Conservation (phyloP, 2,329 filamentous ascomycete species). For the Penicillium sp. region DNA sequence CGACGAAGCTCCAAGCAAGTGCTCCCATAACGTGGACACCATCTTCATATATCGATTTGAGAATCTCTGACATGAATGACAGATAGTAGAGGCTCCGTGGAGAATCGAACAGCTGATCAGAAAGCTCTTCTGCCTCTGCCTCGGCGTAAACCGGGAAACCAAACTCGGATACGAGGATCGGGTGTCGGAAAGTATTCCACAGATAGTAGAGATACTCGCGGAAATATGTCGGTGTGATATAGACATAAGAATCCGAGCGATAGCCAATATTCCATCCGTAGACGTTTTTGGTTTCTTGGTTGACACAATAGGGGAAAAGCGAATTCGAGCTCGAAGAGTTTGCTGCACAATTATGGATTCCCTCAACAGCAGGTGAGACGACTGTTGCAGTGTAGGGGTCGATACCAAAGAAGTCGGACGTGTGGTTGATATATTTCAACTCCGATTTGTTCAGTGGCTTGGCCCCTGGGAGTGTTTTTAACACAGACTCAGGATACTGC, state of each 20-base stretch:
- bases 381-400: slow-evolving; percentile 61
- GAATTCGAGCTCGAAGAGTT: slow-evolving; percentile 45
- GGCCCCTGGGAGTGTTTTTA: slow-evolving; percentile 49
- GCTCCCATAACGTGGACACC: slow-evolving; percentile 57
- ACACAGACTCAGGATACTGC: slow-evolving; percentile 47
- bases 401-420: slow-evolving; percentile 58
- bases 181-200: slow-evolving; percentile 58
- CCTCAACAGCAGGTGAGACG: slow-evolving; percentile 50
- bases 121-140: slow-evolving; percentile 39
- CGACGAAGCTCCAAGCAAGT: slow-evolving; percentile 55
- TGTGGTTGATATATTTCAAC: slow-evolving; percentile 52
- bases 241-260: slow-evolving; percentile 57
- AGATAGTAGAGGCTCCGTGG: slow-evolving; percentile 58
- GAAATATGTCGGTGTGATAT: slow-evolving; percentile 53
- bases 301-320: slow-evolving; percentile 56
- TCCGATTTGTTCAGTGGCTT: slow-evolving; percentile 50
- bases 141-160: slow-evolving; percentile 59
- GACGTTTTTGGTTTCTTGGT: slow-evolving; percentile 47
- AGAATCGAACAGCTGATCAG: slow-evolving; percentile 57
- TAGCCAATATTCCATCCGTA: slow-evolving; percentile 63
- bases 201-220: slow-evolving; percentile 59
- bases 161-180: slow-evolving; percentile 55
- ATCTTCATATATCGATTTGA: slow-evolving; percentile 59
- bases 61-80: slow-evolving; percentile 55
- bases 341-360: slow-evolving; percentile 51